Percentiles rank a stretch among this genome's conserved stretches.
Evolutionary conservation across 2,329 filamentous ascomycete genomes (phyloP).

Genomic region (Arthrobotrys conoides): DNA sequence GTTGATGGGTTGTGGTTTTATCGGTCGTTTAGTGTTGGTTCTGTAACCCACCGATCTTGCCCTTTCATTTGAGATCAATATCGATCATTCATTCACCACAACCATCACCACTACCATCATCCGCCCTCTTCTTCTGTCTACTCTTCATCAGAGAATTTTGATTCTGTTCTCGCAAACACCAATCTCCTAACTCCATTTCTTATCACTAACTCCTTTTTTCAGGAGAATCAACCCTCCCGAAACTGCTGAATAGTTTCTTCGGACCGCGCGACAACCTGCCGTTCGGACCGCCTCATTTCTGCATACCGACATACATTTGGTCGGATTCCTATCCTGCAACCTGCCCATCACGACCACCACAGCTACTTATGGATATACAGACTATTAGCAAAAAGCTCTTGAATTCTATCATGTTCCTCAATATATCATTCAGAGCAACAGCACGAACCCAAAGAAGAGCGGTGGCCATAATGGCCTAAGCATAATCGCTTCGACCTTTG

Average conservation of each 20-base stretch:
- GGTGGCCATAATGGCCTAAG: conserved; percentile 44
- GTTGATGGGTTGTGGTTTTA: conserved; percentile 26
- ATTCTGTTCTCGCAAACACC: conserved; percentile 14
- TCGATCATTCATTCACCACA: neutral
- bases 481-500: conserved; percentile 4
- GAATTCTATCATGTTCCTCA: conserved; percentile 50
- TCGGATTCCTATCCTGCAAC: neutral
- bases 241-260: conserved; percentile 14
- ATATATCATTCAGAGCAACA: conserved; percentile 35
- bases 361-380: conserved; percentile 43
- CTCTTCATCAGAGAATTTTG: neutral
- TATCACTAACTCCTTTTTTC: conserved; percentile 21
- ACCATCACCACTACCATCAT: neutral
- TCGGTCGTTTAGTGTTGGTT: conserved; percentile 30
- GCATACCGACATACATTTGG: conserved; percentile 18
- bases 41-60: conserved; percentile 3
- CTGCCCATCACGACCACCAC: neutral
- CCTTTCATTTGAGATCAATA: neutral
- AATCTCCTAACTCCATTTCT: neutral
- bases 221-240: conserved; percentile 10
- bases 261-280: conserved; percentile 27
- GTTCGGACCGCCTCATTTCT: conserved; percentile 14
- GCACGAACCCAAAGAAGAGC: conserved; percentile 53
- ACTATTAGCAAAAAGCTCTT: conserved; percentile 11
- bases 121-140: neutral